Percentiles rank a stretch among this genome's conserved stretches.
phyloP scores from a whole-genome alignment of 148 eudicot genomes.

The Limonium bicolor region DNA sequence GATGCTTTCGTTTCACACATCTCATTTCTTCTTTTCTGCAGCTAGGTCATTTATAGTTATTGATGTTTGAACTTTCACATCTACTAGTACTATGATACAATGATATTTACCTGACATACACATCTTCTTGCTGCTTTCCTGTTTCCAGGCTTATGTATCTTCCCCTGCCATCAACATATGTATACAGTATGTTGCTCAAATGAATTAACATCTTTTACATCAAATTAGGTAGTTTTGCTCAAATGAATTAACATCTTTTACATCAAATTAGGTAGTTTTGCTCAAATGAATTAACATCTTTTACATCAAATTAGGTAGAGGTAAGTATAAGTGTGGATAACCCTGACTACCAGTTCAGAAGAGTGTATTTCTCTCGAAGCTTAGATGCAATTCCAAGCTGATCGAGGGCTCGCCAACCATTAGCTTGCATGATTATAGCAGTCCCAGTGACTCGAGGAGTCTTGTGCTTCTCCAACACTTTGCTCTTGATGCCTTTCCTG shows the following conservation, averaged over 20 bases:
- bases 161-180: neutral
- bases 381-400: slow-evolving; percentile 16
- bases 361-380: neutral
- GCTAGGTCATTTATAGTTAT: neutral
- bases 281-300: neutral
- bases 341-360: neutral
- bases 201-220: neutral
- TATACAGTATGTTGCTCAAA: neutral
- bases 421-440: slow-evolving; percentile 12
- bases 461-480: slow-evolving; percentile 18
- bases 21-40: slow-evolving; percentile 6
- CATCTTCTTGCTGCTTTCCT: neutral
- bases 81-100: neutral
- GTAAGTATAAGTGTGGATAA: slow-evolving; percentile 15
- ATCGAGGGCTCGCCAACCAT: slow-evolving; percentile 21
- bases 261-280: neutral
- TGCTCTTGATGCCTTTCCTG: slow-evolving; percentile 21
- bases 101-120: neutral
- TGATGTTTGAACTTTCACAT: neutral
- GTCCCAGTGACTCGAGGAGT: slow-evolving; percentile 10
- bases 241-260: neutral
- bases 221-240: neutral
- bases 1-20: slow-evolving; percentile 30
- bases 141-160: neutral
- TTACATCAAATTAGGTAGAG: slow-evolving; percentile 6